These are phyloP conservation scores for Amphibolis antarctica DNA, from an alignment of 106 monocot genomes.

Conservation along the genomic window DNA sequence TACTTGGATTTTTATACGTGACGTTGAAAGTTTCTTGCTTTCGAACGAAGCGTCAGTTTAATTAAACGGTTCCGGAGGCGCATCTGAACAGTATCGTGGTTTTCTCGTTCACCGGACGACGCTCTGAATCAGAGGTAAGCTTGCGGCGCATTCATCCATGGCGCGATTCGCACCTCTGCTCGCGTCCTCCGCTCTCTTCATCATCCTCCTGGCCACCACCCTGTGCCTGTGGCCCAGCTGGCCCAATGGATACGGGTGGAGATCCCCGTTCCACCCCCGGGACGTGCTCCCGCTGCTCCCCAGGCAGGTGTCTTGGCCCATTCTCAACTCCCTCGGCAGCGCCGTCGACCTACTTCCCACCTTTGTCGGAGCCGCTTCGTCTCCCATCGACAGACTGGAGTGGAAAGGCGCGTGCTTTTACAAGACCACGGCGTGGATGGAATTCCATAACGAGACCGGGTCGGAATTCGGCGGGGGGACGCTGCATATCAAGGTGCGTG, in stretches of 20 bases:
- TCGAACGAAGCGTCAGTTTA: no score
- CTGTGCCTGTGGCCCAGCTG: conserved; percentile 1
- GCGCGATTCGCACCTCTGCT: not conserved
- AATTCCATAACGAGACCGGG: conserved; percentile 45
- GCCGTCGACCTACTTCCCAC: conserved; percentile 25
- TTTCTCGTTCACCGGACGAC: not conserved
- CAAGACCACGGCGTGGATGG: conserved; percentile 50
- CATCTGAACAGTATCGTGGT: not conserved
- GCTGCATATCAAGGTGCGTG: conserved; percentile 46
- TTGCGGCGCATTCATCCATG: not conserved
- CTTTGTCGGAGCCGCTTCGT: conserved; percentile 23
- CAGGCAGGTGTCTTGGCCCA: conserved; percentile 5
- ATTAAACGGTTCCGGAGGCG: not conserved
- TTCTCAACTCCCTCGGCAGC: conserved; percentile 11
- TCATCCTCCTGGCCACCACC: not conserved
- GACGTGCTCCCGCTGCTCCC: conserved; percentile 24
- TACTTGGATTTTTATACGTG: no score
- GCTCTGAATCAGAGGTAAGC: no score
- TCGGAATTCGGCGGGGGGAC: conserved; percentile 48
- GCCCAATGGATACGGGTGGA: conserved; percentile 4
- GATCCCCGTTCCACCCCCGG: conserved; percentile 10
- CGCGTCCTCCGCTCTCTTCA: not conserved
- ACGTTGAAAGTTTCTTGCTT: no score
- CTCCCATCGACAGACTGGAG: conserved; percentile 17
- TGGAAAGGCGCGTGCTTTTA: conserved; percentile 78